Conservation (phyloP, 2,329 filamentous ascomycete genomes). For the Drechslerella stenobrocha region DNA sequence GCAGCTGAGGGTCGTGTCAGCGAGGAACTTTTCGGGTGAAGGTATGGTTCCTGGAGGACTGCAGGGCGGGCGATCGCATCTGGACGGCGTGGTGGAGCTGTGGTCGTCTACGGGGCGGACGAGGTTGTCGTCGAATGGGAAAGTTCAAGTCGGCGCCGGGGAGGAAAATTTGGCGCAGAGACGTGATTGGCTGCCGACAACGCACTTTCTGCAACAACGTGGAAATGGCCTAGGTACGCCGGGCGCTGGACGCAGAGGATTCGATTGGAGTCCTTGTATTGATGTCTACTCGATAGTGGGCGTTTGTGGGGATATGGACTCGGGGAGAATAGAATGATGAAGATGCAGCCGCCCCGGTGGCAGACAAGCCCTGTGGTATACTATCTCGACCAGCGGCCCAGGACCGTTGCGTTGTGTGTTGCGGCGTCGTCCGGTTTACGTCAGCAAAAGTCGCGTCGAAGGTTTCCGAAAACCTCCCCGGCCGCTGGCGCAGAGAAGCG, state of each 20-base stretch:
- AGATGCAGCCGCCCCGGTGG: too few relatives aligned
- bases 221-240: too few relatives aligned
- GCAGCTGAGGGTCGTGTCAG: conserved; percentile 11
- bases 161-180: conserved; percentile 41
- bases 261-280: background rate
- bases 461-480: too few relatives aligned
- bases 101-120: conserved; percentile 1
- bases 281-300: background rate
- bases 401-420: too few relatives aligned
- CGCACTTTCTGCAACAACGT: conserved; percentile 37
- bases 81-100: conserved; percentile 12
- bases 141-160: conserved; percentile 1
- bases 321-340: background rate
- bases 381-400: too few relatives aligned
- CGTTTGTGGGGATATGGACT: background rate
- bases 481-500: background rate
- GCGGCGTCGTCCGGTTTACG: too few relatives aligned
- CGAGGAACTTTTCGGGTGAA: conserved; percentile 43
- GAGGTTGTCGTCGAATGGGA: conserved; percentile 27
- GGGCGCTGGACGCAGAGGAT: background rate
- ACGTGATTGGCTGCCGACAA: conserved; percentile 37
- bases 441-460: too few relatives aligned
- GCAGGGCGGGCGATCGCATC: conserved; percentile 27
- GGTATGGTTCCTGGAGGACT: conserved; percentile 23
- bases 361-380: too few relatives aligned